phyloP scores from a whole-genome alignment of 805 yeast genomes.

The Yarrowia sp. region DNA sequence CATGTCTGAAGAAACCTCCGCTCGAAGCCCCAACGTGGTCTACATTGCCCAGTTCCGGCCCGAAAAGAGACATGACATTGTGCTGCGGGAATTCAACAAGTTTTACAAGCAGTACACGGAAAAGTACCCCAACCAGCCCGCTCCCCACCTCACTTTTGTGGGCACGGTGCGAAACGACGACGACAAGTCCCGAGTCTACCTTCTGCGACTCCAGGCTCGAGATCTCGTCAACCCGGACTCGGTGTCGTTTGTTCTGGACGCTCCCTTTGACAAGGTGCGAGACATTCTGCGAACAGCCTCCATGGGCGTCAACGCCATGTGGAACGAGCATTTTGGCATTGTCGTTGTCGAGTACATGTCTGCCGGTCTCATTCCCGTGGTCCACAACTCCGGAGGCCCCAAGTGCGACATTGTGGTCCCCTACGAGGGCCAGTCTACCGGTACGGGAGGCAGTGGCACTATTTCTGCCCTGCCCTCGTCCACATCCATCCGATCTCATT shows the following conservation, averaged over 20 bases:
- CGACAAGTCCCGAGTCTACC: slow-evolving; percentile 59
- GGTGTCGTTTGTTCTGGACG: slow-evolving; percentile 63
- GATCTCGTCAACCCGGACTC: slow-evolving; percentile 42
- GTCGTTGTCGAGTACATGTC: slow-evolving; percentile 92
- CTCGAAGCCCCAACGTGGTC: slow-evolving; percentile 40
- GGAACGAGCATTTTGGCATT: slow-evolving; percentile 99
- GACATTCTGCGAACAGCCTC: slow-evolving; percentile 52
- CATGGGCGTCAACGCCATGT: slow-evolving; percentile 92
- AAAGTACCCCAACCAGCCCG: slow-evolving; percentile 30
- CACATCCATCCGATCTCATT: slow-evolving; percentile 1
- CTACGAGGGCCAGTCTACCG: slow-evolving; percentile 34
- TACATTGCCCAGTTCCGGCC: slow-evolving; percentile 92
- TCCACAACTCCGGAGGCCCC: slow-evolving; percentile 96
- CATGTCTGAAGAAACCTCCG: slow-evolving; percentile 30
- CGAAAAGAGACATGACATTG: slow-evolving; percentile 81
- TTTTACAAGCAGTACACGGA: slow-evolving; percentile 42
- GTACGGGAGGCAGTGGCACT: not conserved
- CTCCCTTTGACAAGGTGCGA: slow-evolving; percentile 62
- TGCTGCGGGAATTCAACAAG: slow-evolving; percentile 59
- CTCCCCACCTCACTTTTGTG: slow-evolving; percentile 63
- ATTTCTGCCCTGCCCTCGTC: slow-evolving; percentile 10
- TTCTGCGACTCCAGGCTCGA: slow-evolving; percentile 47
- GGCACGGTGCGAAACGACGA: slow-evolving; percentile 76
- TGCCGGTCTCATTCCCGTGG: slow-evolving; percentile 81
- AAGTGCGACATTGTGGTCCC: slow-evolving; percentile 71